These are phyloP conservation scores for Wallemia mellicola DNA, from an alignment of 1,284 basidiomycete species.

Conservation along the genomic window DNA sequence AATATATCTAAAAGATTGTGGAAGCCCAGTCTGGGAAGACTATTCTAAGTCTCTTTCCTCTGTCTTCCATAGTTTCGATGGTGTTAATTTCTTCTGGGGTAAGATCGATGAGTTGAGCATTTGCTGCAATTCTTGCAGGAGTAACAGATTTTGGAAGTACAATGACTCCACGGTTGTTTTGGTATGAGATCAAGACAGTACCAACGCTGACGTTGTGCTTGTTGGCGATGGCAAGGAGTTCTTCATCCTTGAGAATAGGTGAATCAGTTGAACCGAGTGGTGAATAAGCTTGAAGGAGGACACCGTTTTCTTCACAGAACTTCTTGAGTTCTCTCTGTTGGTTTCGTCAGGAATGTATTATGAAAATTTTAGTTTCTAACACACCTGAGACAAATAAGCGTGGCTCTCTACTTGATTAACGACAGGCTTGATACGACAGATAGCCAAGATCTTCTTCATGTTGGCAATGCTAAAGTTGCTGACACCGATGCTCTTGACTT, in stretches of 20 bases:
- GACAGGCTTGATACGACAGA: conserved; percentile 26
- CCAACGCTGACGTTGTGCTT: conserved; percentile 28
- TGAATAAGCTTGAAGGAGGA: conserved; percentile 49
- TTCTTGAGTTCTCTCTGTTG: conserved; percentile 30
- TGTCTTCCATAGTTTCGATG: neutral
- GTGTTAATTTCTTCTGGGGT: neutral
- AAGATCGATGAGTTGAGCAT: conserved; percentile 20
- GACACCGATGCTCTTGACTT: conserved; percentile 51
- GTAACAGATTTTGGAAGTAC: conserved; percentile 38
- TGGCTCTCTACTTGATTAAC: conserved; percentile 44
- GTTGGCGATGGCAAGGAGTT: conserved; percentile 28
- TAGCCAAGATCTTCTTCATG: conserved; percentile 7
- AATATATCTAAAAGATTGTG: too few relatives aligned
- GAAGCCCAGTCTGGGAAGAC: too few relatives aligned
- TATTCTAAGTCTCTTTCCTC: too few relatives aligned
- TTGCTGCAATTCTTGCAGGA: conserved; percentile 34
- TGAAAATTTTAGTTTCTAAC: too few relatives aligned
- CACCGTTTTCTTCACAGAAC: conserved; percentile 35
- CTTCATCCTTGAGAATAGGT: conserved; percentile 35
- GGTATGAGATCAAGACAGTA: conserved; percentile 29
- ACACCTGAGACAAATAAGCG: too few relatives aligned
- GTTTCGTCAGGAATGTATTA: too few relatives aligned
- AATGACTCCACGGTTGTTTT: conserved; percentile 16
- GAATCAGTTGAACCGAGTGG: conserved; percentile 49
- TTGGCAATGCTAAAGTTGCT: conserved; percentile 24